Evolutionary conservation across 352 stramenopile species (phyloP).

Genomic region (Achlya hypogyna): DNA sequence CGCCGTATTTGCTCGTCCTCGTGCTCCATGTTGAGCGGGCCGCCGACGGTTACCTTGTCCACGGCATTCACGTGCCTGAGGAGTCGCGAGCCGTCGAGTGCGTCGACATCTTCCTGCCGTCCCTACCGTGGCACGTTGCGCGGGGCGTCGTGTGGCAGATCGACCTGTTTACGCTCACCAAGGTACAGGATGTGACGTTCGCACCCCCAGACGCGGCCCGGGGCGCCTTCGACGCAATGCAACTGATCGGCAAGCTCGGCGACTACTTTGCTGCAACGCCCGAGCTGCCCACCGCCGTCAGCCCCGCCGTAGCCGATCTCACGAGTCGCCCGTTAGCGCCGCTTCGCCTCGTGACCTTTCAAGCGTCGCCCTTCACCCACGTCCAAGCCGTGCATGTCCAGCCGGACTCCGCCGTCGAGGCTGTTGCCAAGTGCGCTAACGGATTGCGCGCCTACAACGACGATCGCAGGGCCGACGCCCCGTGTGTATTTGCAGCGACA

Average conservation of each 20-base stretch:
- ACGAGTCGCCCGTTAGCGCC: not conserved
- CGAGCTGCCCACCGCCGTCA: not conserved
- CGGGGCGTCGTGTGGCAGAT: not conserved
- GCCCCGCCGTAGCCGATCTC: not conserved
- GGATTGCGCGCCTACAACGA: too few relatives aligned
- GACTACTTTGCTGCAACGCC: not conserved
- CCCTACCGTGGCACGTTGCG: not conserved
- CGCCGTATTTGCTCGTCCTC: conserved; percentile 27
- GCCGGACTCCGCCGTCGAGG: not conserved
- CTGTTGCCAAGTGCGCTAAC: not conserved
- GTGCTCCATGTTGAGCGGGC: not conserved
- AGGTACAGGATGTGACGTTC: not conserved
- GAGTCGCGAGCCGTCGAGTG: not conserved
- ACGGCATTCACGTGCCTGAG: not conserved
- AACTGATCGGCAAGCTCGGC: not conserved
- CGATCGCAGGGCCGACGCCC: too few relatives aligned
- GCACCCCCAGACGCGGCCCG: not conserved
- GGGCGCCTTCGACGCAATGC: not conserved
- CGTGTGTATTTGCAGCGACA: too few relatives aligned
- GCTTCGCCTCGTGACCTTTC: not conserved
- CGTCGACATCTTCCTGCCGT: not conserved
- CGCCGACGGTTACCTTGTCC: not conserved
- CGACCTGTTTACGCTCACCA: not conserved
- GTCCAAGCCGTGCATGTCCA: not conserved
- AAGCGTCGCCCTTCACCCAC: not conserved